These are phyloP conservation scores for Phaeophleospora eucalypticola DNA, from an alignment of 2,329 filamentous ascomycete genomes.

Conservation along the genomic window DNA sequence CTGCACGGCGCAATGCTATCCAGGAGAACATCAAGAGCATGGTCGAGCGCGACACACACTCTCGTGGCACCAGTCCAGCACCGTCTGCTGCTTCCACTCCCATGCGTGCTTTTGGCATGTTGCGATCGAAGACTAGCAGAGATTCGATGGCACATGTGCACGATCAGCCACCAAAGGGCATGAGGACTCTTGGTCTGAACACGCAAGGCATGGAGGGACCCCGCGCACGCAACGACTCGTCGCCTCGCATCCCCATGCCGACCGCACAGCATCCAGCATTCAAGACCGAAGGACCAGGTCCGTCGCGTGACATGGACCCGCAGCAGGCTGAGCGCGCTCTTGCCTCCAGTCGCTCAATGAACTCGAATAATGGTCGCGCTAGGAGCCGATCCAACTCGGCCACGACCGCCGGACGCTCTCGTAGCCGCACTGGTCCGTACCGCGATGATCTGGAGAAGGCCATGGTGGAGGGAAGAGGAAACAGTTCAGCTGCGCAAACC, in stretches of 20 bases:
- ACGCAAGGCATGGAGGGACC: slow-evolving; percentile 32
- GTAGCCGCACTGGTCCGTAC: slow-evolving; percentile 48
- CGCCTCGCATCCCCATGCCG: slow-evolving; percentile 19
- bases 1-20: slow-evolving; percentile 65
- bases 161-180: slow-evolving; percentile 49
- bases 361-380: slow-evolving; percentile 17
- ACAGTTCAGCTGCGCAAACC: slow-evolving; percentile 27
- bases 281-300: slow-evolving; percentile 16
- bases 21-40: slow-evolving; percentile 66
- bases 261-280: slow-evolving; percentile 23
- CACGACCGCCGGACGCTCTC: slow-evolving; percentile 49
- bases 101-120: slow-evolving; percentile 58
- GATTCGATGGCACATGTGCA: slow-evolving; percentile 57
- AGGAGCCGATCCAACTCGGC: slow-evolving; percentile 55
- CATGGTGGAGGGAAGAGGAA: slow-evolving; percentile 45
- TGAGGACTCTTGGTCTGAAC: slow-evolving; percentile 55
- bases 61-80: slow-evolving; percentile 33
- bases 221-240: slow-evolving; percentile 24
- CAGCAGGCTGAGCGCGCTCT: slow-evolving; percentile 14
- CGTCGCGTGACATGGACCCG: slow-evolving; percentile 7
- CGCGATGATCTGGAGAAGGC: slow-evolving; percentile 51
- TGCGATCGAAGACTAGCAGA: slow-evolving; percentile 64
- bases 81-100: slow-evolving; percentile 32
- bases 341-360: slow-evolving; percentile 13
- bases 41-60: slow-evolving; percentile 56